phyloP scores from a whole-genome alignment of 208 protist genomes.

The Endotrypanum monterogeii region DNA sequence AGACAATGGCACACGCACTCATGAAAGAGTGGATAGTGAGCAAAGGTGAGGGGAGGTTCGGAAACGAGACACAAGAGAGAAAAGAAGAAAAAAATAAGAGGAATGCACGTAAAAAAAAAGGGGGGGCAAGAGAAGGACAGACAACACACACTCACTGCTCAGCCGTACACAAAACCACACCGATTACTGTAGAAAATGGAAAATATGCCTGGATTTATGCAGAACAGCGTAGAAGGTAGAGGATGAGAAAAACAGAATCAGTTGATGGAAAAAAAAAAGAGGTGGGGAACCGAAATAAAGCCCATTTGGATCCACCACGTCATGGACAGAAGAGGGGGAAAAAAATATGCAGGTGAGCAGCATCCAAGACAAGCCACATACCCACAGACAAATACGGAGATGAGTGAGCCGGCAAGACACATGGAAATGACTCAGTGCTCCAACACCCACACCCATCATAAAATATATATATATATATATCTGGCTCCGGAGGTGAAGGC shows the following conservation, averaged over 20 bases:
- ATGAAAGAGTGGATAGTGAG: no score
- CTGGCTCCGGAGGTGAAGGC: neutral
- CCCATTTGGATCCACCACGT: neutral
- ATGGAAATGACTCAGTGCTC: no score
- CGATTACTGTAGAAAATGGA: neutral
- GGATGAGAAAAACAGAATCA: neutral
- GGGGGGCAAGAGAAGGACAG: neutral
- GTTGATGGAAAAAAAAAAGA: neutral
- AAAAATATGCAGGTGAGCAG: constrained; percentile 5
- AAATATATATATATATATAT: no score
- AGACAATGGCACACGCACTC: no score
- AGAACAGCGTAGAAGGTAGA: neutral
- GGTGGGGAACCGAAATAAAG: constrained; percentile 1
- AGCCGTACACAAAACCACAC: neutral
- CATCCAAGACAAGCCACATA: neutral
- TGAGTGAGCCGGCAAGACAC: neutral
- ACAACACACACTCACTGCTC: neutral
- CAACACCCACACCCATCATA: no score
- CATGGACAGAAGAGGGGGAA: constrained; percentile 6
- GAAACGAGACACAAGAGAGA: no score
- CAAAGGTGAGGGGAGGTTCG: no score
- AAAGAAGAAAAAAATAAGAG: constrained; percentile 4
- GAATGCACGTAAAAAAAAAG: neutral
- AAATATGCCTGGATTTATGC: neutral
- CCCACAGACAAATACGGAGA: neutral